Evolutionary conservation across 2,329 filamentous ascomycete genomes (phyloP).

Genomic region (Scytalidium sp.): DNA sequence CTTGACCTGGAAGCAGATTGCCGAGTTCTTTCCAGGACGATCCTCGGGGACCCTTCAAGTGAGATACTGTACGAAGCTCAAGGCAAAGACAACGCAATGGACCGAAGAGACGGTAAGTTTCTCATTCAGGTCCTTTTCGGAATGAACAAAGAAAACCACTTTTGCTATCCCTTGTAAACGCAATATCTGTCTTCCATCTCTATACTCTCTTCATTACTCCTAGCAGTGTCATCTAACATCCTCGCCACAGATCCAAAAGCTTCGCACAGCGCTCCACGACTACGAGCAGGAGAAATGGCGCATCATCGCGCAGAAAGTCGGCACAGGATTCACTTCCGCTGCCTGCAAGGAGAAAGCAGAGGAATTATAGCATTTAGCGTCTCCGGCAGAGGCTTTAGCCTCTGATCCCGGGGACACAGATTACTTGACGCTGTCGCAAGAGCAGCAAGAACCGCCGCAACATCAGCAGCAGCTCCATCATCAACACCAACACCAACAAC

Average conservation of each 20-base stretch:
- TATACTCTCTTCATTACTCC: constrained; percentile 9
- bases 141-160: constrained; percentile 2
- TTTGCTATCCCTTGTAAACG: neutral
- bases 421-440: constrained; percentile 18
- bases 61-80: constrained; percentile 91
- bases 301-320: constrained; percentile 86
- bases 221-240: constrained; percentile 16
- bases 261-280: constrained; percentile 73
- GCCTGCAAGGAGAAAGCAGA: constrained; percentile 69
- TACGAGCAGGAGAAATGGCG: constrained; percentile 94
- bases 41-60: constrained; percentile 91
- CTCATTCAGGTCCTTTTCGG: too few species aligned
- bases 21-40: constrained; percentile 89
- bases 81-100: constrained; percentile 91
- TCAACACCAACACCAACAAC: too few species aligned
- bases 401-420: constrained; percentile 31
- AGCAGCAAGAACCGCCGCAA: too few species aligned
- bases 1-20: constrained; percentile 96
- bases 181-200: too few species aligned
- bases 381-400: constrained; percentile 29
- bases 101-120: constrained; percentile 82
- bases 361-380: constrained; percentile 32
- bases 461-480: too few species aligned
- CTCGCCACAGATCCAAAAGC: constrained; percentile 64
- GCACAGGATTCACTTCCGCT: constrained; percentile 81